phyloP scores from a whole-genome alignment of 2,329 filamentous ascomycete species.

The Penicillium sp. region DNA sequence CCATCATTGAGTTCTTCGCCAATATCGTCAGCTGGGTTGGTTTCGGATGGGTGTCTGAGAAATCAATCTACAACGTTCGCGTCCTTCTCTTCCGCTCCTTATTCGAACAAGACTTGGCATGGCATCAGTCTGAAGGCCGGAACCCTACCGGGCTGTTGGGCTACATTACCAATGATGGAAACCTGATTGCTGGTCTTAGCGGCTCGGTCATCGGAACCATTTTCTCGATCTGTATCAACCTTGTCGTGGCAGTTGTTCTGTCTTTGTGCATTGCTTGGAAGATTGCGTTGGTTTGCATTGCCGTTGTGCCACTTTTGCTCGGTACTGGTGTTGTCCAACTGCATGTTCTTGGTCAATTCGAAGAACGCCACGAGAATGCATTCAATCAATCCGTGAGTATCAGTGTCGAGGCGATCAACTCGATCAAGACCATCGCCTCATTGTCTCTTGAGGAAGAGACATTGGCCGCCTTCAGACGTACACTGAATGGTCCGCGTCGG shows the following conservation, averaged over 20 bases:
- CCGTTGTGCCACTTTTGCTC: slow-evolving; percentile 68
- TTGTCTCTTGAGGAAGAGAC: slow-evolving; percentile 56
- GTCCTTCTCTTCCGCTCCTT: slow-evolving; percentile 66
- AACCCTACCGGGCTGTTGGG: slow-evolving; percentile 64
- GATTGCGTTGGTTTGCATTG: slow-evolving; percentile 71
- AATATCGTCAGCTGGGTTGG: slow-evolving; percentile 62
- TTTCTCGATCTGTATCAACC: slow-evolving; percentile 68
- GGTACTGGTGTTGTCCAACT: slow-evolving; percentile 71
- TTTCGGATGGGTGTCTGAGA: slow-evolving; percentile 64
- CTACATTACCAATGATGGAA: slow-evolving; percentile 70
- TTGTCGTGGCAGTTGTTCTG: slow-evolving; percentile 67
- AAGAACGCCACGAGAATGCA: slow-evolving; percentile 55
- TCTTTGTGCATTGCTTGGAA: slow-evolving; percentile 75
- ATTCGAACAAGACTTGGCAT: slow-evolving; percentile 67
- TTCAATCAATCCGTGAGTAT: slow-evolving; percentile 55
- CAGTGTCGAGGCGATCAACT: slow-evolving; percentile 54
- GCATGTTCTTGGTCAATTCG: slow-evolving; percentile 59
- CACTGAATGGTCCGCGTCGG: slow-evolving; percentile 49
- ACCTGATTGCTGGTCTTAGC: slow-evolving; percentile 67
- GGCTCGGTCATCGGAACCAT: slow-evolving; percentile 71
- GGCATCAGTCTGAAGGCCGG: slow-evolving; percentile 68
- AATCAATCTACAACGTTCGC: slow-evolving; percentile 64
- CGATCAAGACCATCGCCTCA: slow-evolving; percentile 56
- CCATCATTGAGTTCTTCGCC: slow-evolving; percentile 61
- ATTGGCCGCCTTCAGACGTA: slow-evolving; percentile 47